phyloP scores from a whole-genome alignment of 306 rosid genomes.

The Vigna nakashimae region DNA sequence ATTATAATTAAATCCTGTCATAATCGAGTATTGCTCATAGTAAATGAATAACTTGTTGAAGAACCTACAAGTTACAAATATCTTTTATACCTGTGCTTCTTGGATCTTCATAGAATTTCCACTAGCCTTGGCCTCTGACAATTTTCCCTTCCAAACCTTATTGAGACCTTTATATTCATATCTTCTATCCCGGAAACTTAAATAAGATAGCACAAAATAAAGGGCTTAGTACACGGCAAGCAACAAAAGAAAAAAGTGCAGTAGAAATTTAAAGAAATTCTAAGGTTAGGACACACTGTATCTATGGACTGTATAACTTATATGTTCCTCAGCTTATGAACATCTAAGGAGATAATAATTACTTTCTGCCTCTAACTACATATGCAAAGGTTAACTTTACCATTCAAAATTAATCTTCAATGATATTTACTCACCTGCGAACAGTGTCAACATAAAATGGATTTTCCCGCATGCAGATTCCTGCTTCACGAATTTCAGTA shows the following conservation, averaged over 20 bases:
- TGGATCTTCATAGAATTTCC: constrained; percentile 89
- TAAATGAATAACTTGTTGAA: constrained; percentile 36
- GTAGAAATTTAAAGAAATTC: constrained; percentile 11
- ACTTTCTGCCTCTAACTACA: constrained; percentile 20
- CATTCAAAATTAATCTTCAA: constrained; percentile 27
- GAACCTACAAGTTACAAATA: constrained; percentile 49
- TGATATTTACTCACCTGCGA: constrained; percentile 75
- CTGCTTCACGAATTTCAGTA: constrained; percentile 93
- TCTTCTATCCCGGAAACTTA: constrained; percentile 97
- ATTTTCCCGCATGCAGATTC: constrained; percentile 99
- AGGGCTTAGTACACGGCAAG: constrained; percentile 40
- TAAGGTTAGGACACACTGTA: constrained; percentile 19
- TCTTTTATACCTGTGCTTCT: constrained; percentile 87
- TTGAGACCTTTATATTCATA: constrained; percentile 97
- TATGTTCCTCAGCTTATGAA: constrained; percentile 23
- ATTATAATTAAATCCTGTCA: constrained; percentile 40
- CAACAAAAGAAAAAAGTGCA: constrained; percentile 27
- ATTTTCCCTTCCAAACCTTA: constrained; percentile 96
- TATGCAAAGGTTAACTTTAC: constrained; percentile 25
- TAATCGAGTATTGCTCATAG: constrained; percentile 6
- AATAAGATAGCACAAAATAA: constrained; percentile 48
- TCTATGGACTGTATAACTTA: constrained; percentile 31
- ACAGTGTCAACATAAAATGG: constrained; percentile 98
- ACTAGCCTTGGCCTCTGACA: constrained; percentile 88
- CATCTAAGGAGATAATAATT: constrained; percentile 9